These are phyloP conservation scores for Raffaelea deltoideospora DNA, from an alignment of 2,329 filamentous ascomycete genomes.

Conservation along the genomic window DNA sequence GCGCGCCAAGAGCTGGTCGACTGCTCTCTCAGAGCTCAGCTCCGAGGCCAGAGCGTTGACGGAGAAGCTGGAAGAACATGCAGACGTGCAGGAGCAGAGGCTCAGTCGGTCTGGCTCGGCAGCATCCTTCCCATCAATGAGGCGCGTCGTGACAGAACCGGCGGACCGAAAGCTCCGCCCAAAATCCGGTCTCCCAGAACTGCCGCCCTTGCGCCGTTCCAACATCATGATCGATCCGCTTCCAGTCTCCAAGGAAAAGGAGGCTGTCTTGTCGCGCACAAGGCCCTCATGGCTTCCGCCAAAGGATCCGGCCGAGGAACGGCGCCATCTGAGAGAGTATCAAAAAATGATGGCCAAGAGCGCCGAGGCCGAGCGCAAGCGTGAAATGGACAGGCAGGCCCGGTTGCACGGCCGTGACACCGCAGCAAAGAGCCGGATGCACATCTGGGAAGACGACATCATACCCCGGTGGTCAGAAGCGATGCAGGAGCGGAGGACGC, in stretches of 20 bases:
- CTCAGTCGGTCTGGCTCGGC: constrained; percentile 20
- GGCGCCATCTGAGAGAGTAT: constrained; percentile 72
- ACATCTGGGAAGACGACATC: constrained; percentile 62
- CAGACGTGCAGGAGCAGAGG: constrained; percentile 43
- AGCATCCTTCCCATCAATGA: constrained; percentile 19
- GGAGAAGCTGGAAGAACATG: constrained; percentile 66
- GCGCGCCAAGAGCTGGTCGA: constrained; percentile 61
- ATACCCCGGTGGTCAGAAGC: constrained; percentile 61
- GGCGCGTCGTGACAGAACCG: constrained; percentile 16
- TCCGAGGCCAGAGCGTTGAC: constrained; percentile 61
- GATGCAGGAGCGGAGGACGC: constrained; percentile 51
- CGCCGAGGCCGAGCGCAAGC: constrained; percentile 42
- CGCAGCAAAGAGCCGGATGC: constrained; percentile 36
- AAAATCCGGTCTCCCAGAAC: constrained; percentile 52
- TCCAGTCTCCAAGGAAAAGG: constrained; percentile 74
- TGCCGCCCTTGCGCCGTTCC: constrained; percentile 53
- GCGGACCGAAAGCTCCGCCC: constrained; percentile 36
- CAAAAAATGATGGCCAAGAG: constrained; percentile 65
- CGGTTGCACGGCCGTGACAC: constrained; percentile 39
- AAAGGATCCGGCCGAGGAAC: constrained; percentile 83
- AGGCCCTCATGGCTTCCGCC: constrained; percentile 74
- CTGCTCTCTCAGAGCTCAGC: constrained; percentile 52
- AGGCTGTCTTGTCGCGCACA: constrained; percentile 66
- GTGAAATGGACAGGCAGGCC: constrained; percentile 34
- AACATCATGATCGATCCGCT: constrained; percentile 77